phyloP scores from a whole-genome alignment of 306 rosid genomes.

The Arachis stenosperma region DNA sequence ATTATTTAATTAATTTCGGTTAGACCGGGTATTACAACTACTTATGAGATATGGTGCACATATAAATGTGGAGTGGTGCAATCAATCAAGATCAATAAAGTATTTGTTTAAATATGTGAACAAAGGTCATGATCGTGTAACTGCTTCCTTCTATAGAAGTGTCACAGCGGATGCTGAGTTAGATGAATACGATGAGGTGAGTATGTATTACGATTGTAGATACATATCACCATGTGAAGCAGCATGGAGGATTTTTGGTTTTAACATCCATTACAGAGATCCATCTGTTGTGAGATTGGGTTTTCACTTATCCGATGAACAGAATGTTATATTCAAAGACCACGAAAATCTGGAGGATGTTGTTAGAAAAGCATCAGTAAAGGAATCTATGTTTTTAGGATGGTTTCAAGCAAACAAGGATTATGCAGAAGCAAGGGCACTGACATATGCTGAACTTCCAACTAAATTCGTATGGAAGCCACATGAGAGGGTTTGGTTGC shows the following conservation, averaged over 20 bases:
- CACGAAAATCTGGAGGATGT: neutral
- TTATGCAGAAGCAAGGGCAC: neutral
- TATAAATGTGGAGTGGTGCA: too few relatives aligned
- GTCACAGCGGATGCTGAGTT: neutral
- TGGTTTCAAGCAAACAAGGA: neutral
- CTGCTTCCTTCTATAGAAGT: neutral
- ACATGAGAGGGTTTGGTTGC: neutral
- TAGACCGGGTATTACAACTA: too few relatives aligned
- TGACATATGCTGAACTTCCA: neutral
- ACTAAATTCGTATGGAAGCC: neutral
- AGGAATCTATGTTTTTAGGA: neutral
- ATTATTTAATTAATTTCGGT: too few relatives aligned
- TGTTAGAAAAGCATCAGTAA: neutral
- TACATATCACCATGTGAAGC: neutral
- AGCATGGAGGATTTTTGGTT: neutral
- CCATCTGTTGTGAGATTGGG: neutral
- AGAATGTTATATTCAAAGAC: neutral
- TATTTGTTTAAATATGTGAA: neutral
- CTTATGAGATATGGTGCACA: too few relatives aligned
- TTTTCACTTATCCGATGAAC: neutral
- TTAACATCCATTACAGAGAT: neutral
- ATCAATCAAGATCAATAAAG: neutral
- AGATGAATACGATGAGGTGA: neutral
- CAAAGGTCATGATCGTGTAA: neutral
- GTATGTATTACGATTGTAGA: neutral